Conservation (phyloP, 2,329 filamentous ascomycete genomes). For the Beauveria sp. region DNA sequence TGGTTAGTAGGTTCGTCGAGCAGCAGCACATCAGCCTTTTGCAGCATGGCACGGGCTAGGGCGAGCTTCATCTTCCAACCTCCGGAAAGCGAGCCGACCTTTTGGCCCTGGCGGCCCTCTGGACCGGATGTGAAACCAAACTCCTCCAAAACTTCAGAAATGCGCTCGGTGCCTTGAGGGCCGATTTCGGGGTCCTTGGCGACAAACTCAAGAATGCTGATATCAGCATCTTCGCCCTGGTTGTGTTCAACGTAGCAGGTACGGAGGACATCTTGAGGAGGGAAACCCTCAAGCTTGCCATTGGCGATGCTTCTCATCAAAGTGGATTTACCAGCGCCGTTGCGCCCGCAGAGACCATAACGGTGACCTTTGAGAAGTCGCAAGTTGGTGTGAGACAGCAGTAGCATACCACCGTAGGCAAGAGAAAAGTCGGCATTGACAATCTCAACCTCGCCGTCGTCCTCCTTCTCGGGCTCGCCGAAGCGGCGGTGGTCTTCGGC, state of each 20-base stretch:
- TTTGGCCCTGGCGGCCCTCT: constrained; percentile 79
- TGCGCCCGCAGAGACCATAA: constrained; percentile 93
- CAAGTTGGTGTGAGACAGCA: constrained; percentile 92
- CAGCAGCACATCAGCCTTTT: constrained; percentile 90
- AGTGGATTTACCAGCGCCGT: constrained; percentile 98
- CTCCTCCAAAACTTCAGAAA: constrained; percentile 75
- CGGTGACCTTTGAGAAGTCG: constrained; percentile 92
- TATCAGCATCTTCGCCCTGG: constrained; percentile 93
- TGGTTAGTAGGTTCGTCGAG: constrained; percentile 99
- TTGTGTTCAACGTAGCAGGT: constrained; percentile 99
- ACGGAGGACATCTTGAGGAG: constrained; percentile 80
- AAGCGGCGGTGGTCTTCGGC: constrained; percentile 83
- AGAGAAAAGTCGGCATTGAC: constrained; percentile 97
- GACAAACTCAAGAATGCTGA: constrained; percentile 91
- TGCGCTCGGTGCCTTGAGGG: constrained; percentile 69
- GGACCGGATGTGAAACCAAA: constrained; percentile 91
- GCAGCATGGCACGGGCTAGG: constrained; percentile 90
- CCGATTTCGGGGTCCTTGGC: constrained; percentile 82
- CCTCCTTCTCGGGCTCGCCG: constrained; percentile 75
- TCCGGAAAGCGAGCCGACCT: constrained; percentile 89
- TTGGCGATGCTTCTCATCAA: constrained; percentile 94
- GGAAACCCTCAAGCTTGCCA: constrained; percentile 96
- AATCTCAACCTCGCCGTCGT: constrained; percentile 89
- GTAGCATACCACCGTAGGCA: constrained; percentile 93
- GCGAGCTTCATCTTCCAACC: constrained; percentile 99